Evolutionary conservation across 768 basidiomycete genomes (phyloP).

Genomic region (Suillus paluster): DNA sequence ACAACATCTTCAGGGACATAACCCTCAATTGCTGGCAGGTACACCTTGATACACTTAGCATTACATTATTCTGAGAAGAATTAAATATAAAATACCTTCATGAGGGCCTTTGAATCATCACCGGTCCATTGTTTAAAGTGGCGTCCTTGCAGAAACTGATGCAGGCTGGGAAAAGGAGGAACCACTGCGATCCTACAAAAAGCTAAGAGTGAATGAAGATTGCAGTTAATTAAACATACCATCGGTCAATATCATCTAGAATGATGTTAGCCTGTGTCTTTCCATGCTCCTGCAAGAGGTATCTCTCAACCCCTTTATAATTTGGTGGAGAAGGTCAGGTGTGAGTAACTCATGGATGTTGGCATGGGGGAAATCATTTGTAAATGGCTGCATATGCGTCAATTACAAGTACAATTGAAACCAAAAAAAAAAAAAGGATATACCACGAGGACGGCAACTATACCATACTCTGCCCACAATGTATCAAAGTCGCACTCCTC

Average conservation of each 20-base stretch:
- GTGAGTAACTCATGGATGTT: no score
- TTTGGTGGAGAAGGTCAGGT: no score
- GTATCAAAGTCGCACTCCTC: slow-evolving; percentile 16
- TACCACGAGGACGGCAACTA: no score
- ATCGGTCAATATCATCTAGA: slow-evolving; percentile 39
- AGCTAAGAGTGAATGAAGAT: background rate
- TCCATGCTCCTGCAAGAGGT: slow-evolving; percentile 27
- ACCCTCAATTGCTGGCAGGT: slow-evolving; percentile 11
- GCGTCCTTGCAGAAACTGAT: slow-evolving; percentile 20
- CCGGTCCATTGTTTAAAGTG: no score
- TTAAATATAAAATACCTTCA: background rate
- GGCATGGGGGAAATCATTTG: no score
- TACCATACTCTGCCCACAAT: slow-evolving; percentile 22
- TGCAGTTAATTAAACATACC: slow-evolving; percentile 20
- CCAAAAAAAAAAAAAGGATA: no score
- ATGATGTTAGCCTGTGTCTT: slow-evolving; percentile 28
- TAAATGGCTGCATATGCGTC: no score
- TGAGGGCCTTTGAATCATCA: no score
- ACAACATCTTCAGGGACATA: slow-evolving; percentile 11
- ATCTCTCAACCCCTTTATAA: slow-evolving; percentile 38
- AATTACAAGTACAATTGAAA: no score
- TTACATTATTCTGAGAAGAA: background rate
- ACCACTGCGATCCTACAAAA: slow-evolving; percentile 21
- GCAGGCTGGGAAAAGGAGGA: slow-evolving; percentile 21
- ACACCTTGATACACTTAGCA: background rate